A percentile compares a stretch with the other conserved stretches of the same genome.
These are phyloP conservation scores for Hypoxylon cercidicola DNA, from an alignment of 495 filamentous ascomycete genomes.

Conservation along the genomic window DNA sequence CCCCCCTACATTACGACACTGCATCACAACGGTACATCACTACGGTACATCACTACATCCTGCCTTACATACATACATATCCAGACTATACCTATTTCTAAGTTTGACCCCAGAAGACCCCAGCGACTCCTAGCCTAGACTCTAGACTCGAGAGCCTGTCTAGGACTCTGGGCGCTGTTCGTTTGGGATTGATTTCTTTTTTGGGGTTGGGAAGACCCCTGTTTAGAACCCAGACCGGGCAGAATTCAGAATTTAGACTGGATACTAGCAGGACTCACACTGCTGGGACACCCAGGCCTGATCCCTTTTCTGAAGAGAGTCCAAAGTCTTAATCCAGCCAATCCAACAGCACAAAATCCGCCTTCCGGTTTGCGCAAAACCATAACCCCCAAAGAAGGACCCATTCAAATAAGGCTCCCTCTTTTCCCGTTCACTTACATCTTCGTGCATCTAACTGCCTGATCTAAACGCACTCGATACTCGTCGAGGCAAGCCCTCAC, in stretches of 20 bases:
- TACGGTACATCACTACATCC: too few species aligned
- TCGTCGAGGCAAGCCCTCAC: slow-evolving; percentile 40
- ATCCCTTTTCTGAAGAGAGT: slow-evolving; percentile 7
- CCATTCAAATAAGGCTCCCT: slow-evolving; percentile 41
- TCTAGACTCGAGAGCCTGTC: slow-evolving; percentile 21
- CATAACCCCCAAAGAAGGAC: slow-evolving; percentile 32
- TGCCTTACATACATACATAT: slow-evolving; percentile 1
- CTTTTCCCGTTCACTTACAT: slow-evolving; percentile 7
- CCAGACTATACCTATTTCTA: slow-evolving; percentile 8
- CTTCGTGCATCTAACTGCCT: slow-evolving; percentile 13
- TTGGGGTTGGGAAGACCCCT: slow-evolving; percentile 33
- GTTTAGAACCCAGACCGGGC: slow-evolving; percentile 16
- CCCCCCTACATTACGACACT: slow-evolving; percentile 13
- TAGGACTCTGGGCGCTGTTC: slow-evolving; percentile 27
- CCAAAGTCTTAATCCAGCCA: slow-evolving; percentile 34
- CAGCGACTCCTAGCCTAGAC: too few species aligned
- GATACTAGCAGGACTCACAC: slow-evolving; percentile 6
- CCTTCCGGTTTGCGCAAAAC: slow-evolving; percentile 37
- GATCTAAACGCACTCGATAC: slow-evolving; percentile 21
- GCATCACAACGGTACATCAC: background rate
- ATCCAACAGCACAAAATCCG: slow-evolving; percentile 31
- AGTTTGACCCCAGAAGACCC: slow-evolving; percentile 21
- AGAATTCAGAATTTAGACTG: too few species aligned
- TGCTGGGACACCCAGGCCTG: background rate
- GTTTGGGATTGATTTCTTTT: slow-evolving; percentile 43